Evolutionary conservation across 2,329 filamentous ascomycete species (phyloP), one percentile per base, ranked within the genome.

Genomic region (Aspergillus jensenii): DNA sequence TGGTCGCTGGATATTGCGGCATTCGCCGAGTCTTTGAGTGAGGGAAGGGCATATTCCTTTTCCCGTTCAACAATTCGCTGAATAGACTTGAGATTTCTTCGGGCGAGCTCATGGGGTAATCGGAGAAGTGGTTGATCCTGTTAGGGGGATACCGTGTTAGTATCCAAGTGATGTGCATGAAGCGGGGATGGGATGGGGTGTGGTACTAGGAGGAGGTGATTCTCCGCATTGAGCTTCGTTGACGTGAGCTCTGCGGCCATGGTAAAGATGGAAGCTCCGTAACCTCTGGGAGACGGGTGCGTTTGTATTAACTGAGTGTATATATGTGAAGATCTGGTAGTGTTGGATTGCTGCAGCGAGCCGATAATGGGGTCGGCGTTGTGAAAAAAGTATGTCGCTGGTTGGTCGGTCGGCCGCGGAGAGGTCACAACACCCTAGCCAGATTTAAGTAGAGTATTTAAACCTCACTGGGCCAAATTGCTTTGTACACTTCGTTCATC

Each of bases 81-180:
- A 44, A 88, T 87, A 3, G 88, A 87, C 68, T 96, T 95, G 78
- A 98, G 96, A 78, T 96, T 98, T 74, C 95, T 93, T 56, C 92
- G 89, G 21, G 96, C 87, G 57, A 97, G 89, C 73, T 98, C 95
- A 76, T 93, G 89, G 17, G 95, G 95, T 21, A 98, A 86, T 35
- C 93, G 91, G 65, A 99, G 87, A 64, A 98, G 89, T 4, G 93
- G 90, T 84, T 98, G 93, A 71, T 99, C 95, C 92, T 93, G 46
- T 27, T 43, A 41, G 6, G 21, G 23, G 9, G 14, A 14, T 49
- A 21, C 7, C 23, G 39, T 12, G 21, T 63, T 21, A 63, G 48
- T 50, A 57, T 25, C 21, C 15, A 15, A 46, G 17, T 40, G 35
- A 25, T 14, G 33, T 44, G 49, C 54, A 53, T 5, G 12, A n/a